A percentile compares a stretch with the other conserved stretches of the same genome.
phyloP scores from a whole-genome alignment of 805 yeast species.

The Wickerhamomyces canadensis region DNA sequence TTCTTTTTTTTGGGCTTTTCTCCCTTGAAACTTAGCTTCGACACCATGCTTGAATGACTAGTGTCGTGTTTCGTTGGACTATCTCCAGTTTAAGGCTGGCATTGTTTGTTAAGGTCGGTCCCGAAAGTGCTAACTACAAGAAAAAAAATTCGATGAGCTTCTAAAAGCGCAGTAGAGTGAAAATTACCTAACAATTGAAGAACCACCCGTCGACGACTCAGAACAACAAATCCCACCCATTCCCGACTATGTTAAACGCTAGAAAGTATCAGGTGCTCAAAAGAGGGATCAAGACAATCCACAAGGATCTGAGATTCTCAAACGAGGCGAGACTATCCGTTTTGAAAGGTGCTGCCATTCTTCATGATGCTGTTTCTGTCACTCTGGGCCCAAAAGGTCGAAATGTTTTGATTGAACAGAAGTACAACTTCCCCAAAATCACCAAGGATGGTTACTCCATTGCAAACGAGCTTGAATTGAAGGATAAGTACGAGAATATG shows the following conservation, averaged over 20 bases:
- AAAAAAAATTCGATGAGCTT: no score
- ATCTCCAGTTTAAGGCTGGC: no score
- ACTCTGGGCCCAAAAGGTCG: constrained; percentile 98
- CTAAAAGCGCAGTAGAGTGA: no score
- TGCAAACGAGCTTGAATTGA: constrained; percentile 75
- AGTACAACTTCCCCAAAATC: constrained; percentile 94
- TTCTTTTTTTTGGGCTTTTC: constrained; percentile 23
- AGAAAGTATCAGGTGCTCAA: constrained; percentile 2
- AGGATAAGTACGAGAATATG: constrained; percentile 91
- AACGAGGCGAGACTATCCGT: constrained; percentile 96
- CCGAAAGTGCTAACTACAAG: no score
- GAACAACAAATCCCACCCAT: no score
- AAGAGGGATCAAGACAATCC: constrained; percentile 29
- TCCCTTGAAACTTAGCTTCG: constrained; percentile 32
- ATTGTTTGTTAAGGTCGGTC: no score
- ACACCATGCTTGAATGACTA: no score
- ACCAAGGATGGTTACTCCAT: constrained; percentile 99
- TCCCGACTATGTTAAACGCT: neutral
- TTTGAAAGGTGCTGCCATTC: constrained; percentile 86
- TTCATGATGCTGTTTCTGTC: constrained; percentile 94
- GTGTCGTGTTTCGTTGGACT: no score
- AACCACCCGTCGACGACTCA: no score
- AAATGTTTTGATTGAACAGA: constrained; percentile 93
- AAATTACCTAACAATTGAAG: no score
- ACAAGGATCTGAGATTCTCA: constrained; percentile 94